A percentile compares a stretch with the other conserved stretches of the same genome.
Conservation (phyloP, 306 rosid species). For the Citrullus colocynthis region DNA sequence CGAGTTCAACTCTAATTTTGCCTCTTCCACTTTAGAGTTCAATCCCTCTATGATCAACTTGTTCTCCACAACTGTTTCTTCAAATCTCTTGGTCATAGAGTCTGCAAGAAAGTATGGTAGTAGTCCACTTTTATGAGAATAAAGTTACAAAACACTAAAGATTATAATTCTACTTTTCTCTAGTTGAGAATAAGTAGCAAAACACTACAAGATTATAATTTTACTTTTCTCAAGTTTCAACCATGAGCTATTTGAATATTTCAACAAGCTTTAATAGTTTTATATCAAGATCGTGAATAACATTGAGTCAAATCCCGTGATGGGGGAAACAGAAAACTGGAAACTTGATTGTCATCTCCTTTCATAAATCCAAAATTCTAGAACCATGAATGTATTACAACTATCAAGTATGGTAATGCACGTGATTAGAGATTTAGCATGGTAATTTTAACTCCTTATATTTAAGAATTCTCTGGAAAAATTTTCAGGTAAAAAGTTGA, state of each 20-base stretch:
- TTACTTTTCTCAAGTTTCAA: neutral
- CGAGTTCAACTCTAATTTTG: slow-evolving; percentile 34
- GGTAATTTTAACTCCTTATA: neutral
- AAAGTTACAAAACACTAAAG: neutral
- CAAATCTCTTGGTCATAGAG: slow-evolving; percentile 42
- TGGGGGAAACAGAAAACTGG: neutral
- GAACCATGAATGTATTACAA: neutral
- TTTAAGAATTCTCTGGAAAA: neutral
- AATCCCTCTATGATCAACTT: slow-evolving; percentile 44
- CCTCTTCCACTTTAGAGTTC: slow-evolving; percentile 47
- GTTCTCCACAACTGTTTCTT: slow-evolving; percentile 40
- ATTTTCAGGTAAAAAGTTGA: neutral
- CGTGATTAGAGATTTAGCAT: neutral
- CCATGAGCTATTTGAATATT: neutral
- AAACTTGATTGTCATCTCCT: neutral
- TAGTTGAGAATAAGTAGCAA: neutral
- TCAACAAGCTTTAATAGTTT: neutral
- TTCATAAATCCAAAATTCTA: neutral
- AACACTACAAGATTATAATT: neutral
- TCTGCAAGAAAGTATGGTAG: slow-evolving; percentile 38
- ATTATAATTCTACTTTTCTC: neutral
- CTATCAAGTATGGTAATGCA: neutral
- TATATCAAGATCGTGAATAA: neutral
- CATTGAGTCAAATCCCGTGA: neutral
- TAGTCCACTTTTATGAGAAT: neutral